A percentile compares a stretch with the other conserved stretches of the same genome.
These are phyloP conservation scores for Mortierella polycephala DNA, from an alignment of 371 early-diverging fungal species.

Conservation along the genomic window DNA sequence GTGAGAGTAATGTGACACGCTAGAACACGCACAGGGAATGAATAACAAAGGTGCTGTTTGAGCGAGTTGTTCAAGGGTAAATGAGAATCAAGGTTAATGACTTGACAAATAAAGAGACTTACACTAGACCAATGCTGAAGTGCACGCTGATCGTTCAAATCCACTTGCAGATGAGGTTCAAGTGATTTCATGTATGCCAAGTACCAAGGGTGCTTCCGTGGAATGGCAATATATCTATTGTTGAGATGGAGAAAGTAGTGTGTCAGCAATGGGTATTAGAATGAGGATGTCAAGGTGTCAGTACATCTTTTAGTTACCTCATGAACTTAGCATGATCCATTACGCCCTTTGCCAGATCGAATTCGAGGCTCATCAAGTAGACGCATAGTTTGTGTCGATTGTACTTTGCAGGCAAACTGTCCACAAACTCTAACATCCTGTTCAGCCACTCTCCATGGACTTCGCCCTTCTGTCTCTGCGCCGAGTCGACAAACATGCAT, in stretches of 20 bases:
- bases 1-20: slow-evolving; percentile 21
- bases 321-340: slow-evolving; percentile 33
- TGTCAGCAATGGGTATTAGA: too few relatives aligned
- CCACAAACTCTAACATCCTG: slow-evolving; percentile 39
- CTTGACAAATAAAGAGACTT: slow-evolving; percentile 1
- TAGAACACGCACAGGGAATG: background rate
- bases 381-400: slow-evolving; percentile 39
- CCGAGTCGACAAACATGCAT: background rate
- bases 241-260: too few relatives aligned
- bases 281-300: too few relatives aligned
- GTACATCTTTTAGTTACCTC: slow-evolving; percentile 9
- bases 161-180: slow-evolving; percentile 4
- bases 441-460: slow-evolving; percentile 31
- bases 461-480: background rate
- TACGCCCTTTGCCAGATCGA: slow-evolving; percentile 16
- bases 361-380: slow-evolving; percentile 42
- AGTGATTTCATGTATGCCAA: background rate
- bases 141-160: background rate
- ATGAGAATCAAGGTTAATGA: background rate
- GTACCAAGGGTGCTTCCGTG: slow-evolving; percentile 23
- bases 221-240: slow-evolving; percentile 35
- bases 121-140: slow-evolving; percentile 26
- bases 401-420: slow-evolving; percentile 30
- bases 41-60: background rate
- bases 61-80: background rate